Evolutionary conservation across 2,329 filamentous ascomycete species (phyloP).

Genomic region (Fusarium proliferatum): DNA sequence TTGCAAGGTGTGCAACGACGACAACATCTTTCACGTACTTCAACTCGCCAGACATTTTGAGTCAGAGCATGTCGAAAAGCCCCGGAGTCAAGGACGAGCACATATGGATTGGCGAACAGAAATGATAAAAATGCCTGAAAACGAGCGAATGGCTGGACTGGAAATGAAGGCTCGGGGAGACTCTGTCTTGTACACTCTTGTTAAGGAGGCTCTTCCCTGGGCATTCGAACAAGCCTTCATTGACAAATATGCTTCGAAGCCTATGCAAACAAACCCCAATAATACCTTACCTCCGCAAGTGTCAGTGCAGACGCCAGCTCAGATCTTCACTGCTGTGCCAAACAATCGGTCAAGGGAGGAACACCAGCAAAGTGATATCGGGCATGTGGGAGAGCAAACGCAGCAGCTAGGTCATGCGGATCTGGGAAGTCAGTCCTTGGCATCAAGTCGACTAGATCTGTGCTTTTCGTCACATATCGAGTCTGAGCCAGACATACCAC

Average conservation of each 20-base stretch:
- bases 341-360: not conserved
- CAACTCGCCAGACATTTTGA: conserved; percentile 71
- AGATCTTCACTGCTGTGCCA: not conserved
- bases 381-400: not conserved
- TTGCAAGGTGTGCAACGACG: conserved; percentile 65
- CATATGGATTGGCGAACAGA: conserved; percentile 58
- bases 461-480: not conserved
- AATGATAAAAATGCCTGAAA: conserved; percentile 58
- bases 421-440: not conserved
- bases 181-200: conserved; percentile 48
- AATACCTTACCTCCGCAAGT: not conserved
- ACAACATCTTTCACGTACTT: conserved; percentile 63
- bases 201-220: conserved; percentile 54
- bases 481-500: conserved; percentile 28
- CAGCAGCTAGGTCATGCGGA: not conserved
- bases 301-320: not conserved
- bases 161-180: conserved; percentile 46
- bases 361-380: not conserved
- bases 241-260: conserved; percentile 1
- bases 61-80: conserved; percentile 51
- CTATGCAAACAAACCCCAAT: not conserved
- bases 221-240: conserved; percentile 42
- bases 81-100: conserved; percentile 27
- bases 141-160: conserved; percentile 47
- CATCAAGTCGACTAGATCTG: not conserved